A percentile compares a stretch with the other conserved stretches of the same genome.
phyloP scores from a whole-genome alignment of 768 basidiomycete genomes.

The Harrya chromipes region DNA sequence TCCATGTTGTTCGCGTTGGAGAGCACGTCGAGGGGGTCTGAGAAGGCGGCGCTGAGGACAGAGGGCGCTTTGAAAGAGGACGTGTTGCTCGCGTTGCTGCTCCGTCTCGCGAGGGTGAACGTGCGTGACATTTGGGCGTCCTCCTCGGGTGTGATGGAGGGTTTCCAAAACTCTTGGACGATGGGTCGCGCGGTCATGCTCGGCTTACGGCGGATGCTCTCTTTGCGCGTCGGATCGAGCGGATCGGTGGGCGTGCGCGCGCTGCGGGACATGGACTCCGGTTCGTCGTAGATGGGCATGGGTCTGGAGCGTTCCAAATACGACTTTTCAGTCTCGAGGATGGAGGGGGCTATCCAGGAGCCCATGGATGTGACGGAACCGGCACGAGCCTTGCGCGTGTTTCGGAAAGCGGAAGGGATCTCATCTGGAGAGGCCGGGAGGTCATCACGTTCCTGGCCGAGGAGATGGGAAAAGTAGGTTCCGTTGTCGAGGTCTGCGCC shows the following conservation, averaged over 20 bases:
- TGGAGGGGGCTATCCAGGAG: constrained; percentile 27
- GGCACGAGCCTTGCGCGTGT: constrained; percentile 21
- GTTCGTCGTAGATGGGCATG: constrained; percentile 26
- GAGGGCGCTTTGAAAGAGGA: constrained; percentile 45
- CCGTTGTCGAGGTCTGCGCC: constrained; percentile 15
- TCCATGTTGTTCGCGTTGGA: constrained; percentile 16
- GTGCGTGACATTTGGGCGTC: constrained; percentile 41
- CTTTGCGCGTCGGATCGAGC: constrained; percentile 22
- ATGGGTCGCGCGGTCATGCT: constrained; percentile 34
- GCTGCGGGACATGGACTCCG: constrained; percentile 23
- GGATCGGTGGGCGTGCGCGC: constrained; percentile 21
- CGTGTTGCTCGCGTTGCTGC: constrained; percentile 49
- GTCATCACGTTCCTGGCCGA: constrained; percentile 19
- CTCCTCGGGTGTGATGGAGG: constrained; percentile 44
- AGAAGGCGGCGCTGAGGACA: constrained; percentile 39
- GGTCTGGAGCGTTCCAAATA: constrained; percentile 21
- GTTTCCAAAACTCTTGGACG: constrained; percentile 49
- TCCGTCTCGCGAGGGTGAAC: constrained; percentile 41
- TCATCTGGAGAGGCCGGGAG: constrained; percentile 19
- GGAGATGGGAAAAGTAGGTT: constrained; percentile 17
- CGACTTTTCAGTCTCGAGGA: constrained; percentile 22
- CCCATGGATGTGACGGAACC: constrained; percentile 26
- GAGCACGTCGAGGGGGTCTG: constrained; percentile 20
- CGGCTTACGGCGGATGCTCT: constrained; percentile 32
- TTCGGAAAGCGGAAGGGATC: constrained; percentile 6